Evolutionary conservation across 2,329 filamentous ascomycete genomes (phyloP).

Genomic region (Phialocephala sp.): DNA sequence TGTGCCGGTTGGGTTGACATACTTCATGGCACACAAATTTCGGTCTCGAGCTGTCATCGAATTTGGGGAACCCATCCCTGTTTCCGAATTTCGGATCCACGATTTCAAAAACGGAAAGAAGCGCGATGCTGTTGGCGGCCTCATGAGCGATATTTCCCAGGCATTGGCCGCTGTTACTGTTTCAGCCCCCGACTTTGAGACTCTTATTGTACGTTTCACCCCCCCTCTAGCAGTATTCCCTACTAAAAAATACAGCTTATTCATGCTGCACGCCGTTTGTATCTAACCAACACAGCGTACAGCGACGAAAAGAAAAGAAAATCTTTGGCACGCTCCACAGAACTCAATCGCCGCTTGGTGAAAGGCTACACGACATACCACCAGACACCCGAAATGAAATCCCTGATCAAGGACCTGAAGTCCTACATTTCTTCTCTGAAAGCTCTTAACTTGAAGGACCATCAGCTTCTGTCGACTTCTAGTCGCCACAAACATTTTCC

Average conservation of each 20-base stretch:
- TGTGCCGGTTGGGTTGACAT: constrained; percentile 97
- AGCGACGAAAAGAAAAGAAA: constrained; percentile 59
- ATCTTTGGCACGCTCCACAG: constrained; percentile 87
- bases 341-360: constrained; percentile 88
- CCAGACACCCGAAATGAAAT: constrained; percentile 80
- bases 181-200: constrained; percentile 94
- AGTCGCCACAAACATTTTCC: constrained; percentile 80
- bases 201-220: constrained; percentile 58
- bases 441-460: constrained; percentile 85
- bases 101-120: constrained; percentile 82
- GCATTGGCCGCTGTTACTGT: constrained; percentile 87
- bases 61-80: constrained; percentile 87
- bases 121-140: constrained; percentile 80
- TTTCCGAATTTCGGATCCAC: constrained; percentile 79
- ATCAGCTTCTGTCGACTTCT: constrained; percentile 67
- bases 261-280: constrained; percentile 62
- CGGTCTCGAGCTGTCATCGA: constrained; percentile 93
- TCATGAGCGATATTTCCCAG: constrained; percentile 85
- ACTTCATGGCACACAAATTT: constrained; percentile 98
- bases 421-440: constrained; percentile 85
- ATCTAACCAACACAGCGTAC: constrained; percentile 80
- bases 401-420: constrained; percentile 74
- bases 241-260: constrained; percentile 61
- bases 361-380: constrained; percentile 92
- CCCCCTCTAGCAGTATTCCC: constrained; percentile 53